Base-by-base conservation (phyloP, 495 filamentous ascomycete species). In the Immersiella caudata region DNA sequence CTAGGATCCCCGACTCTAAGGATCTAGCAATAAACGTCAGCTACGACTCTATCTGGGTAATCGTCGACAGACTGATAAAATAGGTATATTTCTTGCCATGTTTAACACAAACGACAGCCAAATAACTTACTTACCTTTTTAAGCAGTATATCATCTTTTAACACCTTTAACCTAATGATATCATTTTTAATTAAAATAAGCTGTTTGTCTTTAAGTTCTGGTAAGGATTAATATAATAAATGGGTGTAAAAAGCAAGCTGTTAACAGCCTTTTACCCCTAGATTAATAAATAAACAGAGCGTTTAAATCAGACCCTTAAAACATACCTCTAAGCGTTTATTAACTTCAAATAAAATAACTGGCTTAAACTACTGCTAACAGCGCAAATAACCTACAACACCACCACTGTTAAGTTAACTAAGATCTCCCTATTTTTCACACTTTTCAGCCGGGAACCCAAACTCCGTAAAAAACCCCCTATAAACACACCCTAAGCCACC, bases 261-360 rank as follows among this genome's bases (percentile, higher is more conserved):
- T 67, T 81, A 56, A 60, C 62, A 72, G 58, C 74, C 71, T 67
- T 70, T 74, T 54, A 70, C 78, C 26, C 56, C 12, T 35, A 73
- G 46, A 59, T 26, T 14, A 55, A 64, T 26, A 46, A 24, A 54
- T 54, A 65, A 35, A 65, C 22, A n/a, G 11, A 65, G 46, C n/a
- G 36, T 71, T 6, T 57, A 64, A 49, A 74, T 78, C 29, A 64
- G 62, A 61, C 60, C 20, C 33, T 64, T 40, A 55, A 67, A 40
- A 52, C 52, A 27, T 67, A 70, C 20, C 22, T 64, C 29, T 12
- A 20, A 35, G 24, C 6, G 6, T 63, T 24, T 64, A 46, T 66
- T 60, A 67, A 64, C 33, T 61, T 50, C 18, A 14, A 59, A 46
- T 54, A 67, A 67, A 33, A 67, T 29, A 67, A 70, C 22, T 70